phyloP scores from a whole-genome alignment of 371 early-diverging fungal species.

The Choanephora cucurbitarum region DNA sequence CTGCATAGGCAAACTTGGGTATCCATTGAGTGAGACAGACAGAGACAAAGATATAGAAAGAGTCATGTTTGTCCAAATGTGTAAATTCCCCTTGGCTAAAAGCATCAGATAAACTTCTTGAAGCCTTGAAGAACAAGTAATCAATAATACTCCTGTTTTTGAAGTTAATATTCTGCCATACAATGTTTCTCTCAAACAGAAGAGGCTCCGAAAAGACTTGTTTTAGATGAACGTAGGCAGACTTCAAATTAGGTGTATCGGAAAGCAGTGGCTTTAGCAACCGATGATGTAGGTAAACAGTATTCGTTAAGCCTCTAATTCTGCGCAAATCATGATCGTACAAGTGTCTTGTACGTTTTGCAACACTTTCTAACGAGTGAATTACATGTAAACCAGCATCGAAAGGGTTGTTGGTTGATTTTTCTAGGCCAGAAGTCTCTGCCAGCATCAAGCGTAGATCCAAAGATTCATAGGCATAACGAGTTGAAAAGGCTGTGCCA shows the following conservation, averaged over 20 bases:
- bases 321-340: slow-evolving; percentile 14
- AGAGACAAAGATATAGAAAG: slow-evolving; percentile 20
- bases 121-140: slow-evolving; percentile 1
- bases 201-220: background rate
- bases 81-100: background rate
- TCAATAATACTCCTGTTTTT: background rate
- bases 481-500: background rate
- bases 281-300: slow-evolving; percentile 21
- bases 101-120: background rate
- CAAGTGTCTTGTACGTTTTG: slow-evolving; percentile 1
- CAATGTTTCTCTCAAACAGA: slow-evolving; percentile 1
- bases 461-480: background rate
- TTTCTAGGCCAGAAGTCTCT: background rate
- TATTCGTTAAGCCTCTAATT: slow-evolving; percentile 3
- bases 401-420: background rate
- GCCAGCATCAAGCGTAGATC: background rate
- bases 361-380: slow-evolving; percentile 10
- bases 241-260: slow-evolving; percentile 3
- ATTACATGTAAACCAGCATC: background rate
- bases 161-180: slow-evolving; percentile 7
- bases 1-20: slow-evolving; percentile 5
- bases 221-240: slow-evolving; percentile 8
- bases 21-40: slow-evolving; percentile 20
- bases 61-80: slow-evolving; percentile 11
- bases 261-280: slow-evolving; percentile 11